Evolutionary conservation across 164 flowering plant genomes (phyloP).

Genomic region (Macadamia integrifolia): DNA sequence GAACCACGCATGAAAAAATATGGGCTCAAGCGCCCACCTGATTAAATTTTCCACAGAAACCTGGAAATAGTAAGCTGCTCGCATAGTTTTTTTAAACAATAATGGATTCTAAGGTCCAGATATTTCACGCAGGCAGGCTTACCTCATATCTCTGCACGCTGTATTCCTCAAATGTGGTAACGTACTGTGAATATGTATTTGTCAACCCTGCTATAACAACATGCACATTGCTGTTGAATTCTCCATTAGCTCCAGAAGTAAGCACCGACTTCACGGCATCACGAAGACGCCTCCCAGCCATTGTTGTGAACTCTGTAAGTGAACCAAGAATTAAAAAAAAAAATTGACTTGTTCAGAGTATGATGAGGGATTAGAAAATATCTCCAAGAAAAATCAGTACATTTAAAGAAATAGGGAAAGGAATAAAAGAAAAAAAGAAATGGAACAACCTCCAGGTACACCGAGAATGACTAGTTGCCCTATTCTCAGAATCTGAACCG

Average conservation of each 20-base stretch:
- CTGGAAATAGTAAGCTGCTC: neutral
- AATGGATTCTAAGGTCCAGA: neutral
- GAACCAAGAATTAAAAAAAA: neutral
- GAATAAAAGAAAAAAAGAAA: neutral
- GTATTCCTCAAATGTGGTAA: conserved; percentile 93
- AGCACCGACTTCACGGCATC: conserved; percentile 80
- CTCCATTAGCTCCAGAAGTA: conserved; percentile 30
- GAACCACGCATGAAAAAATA: neutral
- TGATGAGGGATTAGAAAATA: too few relatives aligned
- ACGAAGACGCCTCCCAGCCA: conserved; percentile 99
- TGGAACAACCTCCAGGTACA: conserved; percentile 87
- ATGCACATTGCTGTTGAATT: conserved; percentile 49
- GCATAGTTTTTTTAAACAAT: neutral
- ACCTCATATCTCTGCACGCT: conserved; percentile 95
- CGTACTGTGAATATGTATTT: conserved; percentile 90
- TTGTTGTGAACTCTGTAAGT: conserved; percentile 83
- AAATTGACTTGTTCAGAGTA: conserved; percentile 1
- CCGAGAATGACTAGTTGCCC: conserved; percentile 93
- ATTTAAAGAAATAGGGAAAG: neutral
- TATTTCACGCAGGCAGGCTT: conserved; percentile 10
- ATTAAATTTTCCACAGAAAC: neutral
- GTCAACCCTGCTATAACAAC: conserved; percentile 92
- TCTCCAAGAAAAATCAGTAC: too few relatives aligned
- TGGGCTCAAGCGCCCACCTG: neutral
- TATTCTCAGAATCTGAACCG: conserved; percentile 80